phyloP scores from a whole-genome alignment of 768 basidiomycete genomes.

The Boletus reticulatus region DNA sequence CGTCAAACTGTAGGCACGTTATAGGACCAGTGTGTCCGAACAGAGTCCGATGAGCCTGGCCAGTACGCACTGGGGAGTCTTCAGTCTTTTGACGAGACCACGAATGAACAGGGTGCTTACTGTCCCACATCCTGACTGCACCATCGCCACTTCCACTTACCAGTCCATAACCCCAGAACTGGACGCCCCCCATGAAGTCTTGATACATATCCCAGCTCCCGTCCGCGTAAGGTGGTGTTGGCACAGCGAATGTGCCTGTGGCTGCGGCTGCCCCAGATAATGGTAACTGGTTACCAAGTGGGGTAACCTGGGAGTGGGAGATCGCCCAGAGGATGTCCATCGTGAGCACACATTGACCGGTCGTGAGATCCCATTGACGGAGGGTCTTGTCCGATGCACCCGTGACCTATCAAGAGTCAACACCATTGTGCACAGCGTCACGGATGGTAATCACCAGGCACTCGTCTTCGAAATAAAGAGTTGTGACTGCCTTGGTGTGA shows the following conservation, averaged over 20 bases:
- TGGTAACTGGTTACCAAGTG: slow-evolving; percentile 39
- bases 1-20: slow-evolving; percentile 95
- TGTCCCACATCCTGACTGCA: slow-evolving; percentile 99
- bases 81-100: not conserved
- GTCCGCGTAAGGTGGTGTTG: slow-evolving; percentile 85
- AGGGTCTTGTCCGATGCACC: slow-evolving; percentile 98
- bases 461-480: slow-evolving; percentile 93
- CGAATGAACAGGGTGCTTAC: slow-evolving; percentile 45
- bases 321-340: slow-evolving; percentile 99
- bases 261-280: slow-evolving; percentile 55
- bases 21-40: slow-evolving; percentile 92
- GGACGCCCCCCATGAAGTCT: slow-evolving; percentile 96
- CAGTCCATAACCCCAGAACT: slow-evolving; percentile 98
- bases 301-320: slow-evolving; percentile 70
- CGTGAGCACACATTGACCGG: slow-evolving; percentile 97
- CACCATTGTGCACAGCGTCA: slow-evolving; percentile 1
- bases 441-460: slow-evolving; percentile 63
- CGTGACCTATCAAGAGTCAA: slow-evolving; percentile 66
- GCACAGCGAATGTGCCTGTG: slow-evolving; percentile 70
- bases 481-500: slow-evolving; percentile 89
- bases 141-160: slow-evolving; percentile 98
- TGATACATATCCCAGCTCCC: slow-evolving; percentile 94
- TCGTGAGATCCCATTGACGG: slow-evolving; percentile 96
- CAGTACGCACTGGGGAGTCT: slow-evolving; percentile 81
- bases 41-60: slow-evolving; percentile 91